phyloP scores from a whole-genome alignment of 441 rosid genomes.

The Gossypium schwendimanii region DNA sequence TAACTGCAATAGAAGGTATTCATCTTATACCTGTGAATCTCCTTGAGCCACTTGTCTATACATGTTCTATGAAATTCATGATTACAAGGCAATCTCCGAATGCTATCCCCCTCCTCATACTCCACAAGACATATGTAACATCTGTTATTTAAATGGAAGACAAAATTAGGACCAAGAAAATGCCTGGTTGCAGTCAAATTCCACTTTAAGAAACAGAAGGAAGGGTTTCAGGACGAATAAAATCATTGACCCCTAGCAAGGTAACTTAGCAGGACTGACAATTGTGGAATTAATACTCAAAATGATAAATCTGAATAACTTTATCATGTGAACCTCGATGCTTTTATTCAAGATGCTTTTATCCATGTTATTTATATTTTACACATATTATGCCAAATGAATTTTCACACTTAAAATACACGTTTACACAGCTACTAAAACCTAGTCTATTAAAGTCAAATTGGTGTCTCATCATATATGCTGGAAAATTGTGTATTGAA shows the following conservation, averaged over 20 bases:
- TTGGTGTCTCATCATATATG: background rate
- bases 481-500: background rate
- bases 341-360: background rate
- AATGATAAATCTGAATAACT: background rate
- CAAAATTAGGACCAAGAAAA: background rate
- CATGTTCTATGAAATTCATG: constrained; percentile 82
- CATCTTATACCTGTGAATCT: constrained; percentile 78
- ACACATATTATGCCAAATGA: background rate
- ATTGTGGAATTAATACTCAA: background rate
- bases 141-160: constrained; percentile 29
- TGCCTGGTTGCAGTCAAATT: background rate
- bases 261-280: background rate
- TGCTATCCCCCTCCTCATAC: constrained; percentile 83
- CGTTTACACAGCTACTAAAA: background rate
- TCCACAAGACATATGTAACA: constrained; percentile 97
- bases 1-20: background rate
- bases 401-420: background rate
- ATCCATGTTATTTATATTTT: background rate
- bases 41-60: constrained; percentile 95
- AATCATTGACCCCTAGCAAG: background rate
- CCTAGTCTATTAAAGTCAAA: background rate
- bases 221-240: background rate
- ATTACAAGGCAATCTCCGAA: constrained; percentile 82
- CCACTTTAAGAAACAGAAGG: background rate
- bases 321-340: background rate